Base-by-base conservation (phyloP, 352 stramenopile genomes). In the Pythium periplocum region DNA sequence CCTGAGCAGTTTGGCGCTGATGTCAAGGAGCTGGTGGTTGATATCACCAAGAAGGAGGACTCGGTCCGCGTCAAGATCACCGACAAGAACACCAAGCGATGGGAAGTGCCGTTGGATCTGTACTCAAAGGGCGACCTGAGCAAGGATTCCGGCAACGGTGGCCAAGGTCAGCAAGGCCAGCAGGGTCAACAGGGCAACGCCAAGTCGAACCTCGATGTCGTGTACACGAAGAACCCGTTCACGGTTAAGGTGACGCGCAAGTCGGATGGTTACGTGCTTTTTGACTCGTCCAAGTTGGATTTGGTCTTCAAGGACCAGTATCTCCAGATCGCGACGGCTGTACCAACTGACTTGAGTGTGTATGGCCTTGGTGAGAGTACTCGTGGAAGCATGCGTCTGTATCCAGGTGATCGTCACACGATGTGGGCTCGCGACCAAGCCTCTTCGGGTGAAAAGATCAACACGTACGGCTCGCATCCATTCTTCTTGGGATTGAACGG, bases 381-480 rank as follows among this genome's bases (percentile, higher is more conserved):
- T 2, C 66, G 69, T 26, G 35, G 45, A 30, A 67, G 63, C 52
- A 58, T 78, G 34, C 59, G 56, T 4, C 43, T 78, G 9, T 57
- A 59, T 40, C 17, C 48, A 0, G 71, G 67, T n/a, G 69, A 86
- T 44, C 63, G 71, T 48, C 73, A 75, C 64, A 83, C 72, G 31
- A 57, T 83, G 6, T 77, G 60, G 58, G 67, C 69, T 2, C 56
- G 69, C 8, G 72, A 82, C 53, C 63, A 64, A 30, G 57, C 53
- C 6, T 59, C 69, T 9, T 65, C 62, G 58, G 55, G 60, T n/a
- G 61, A 64, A 47, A 65, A 71, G 41, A 48, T 61, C 3, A 87
- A 87, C 69, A 49, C 71, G 39, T 87, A 85, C 53, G 73, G 71
- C 58, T 69, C 68, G 42, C 71, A 82, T 48, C 76, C 76, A 34